Percentiles rank a stretch among this genome's conserved stretches.
Evolutionary conservation across 257 asterid genomes (phyloP).

Genomic region (Lavandula angustifolia): DNA sequence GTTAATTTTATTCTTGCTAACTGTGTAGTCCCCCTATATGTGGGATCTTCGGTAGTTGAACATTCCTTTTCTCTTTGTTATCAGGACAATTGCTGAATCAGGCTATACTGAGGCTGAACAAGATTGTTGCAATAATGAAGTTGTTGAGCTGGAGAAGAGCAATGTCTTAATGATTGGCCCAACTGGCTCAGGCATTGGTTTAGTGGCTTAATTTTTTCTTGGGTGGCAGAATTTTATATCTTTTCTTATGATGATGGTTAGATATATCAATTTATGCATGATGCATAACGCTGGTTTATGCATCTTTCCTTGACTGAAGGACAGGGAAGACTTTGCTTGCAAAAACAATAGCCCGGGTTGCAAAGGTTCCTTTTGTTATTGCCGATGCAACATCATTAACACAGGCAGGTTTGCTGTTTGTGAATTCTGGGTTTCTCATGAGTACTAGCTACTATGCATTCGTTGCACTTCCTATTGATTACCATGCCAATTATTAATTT

Average conservation of each 20-base stretch:
- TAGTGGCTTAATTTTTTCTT: slow-evolving; percentile 17
- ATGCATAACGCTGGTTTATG: slow-evolving; percentile 39
- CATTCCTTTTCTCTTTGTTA: slow-evolving; percentile 26
- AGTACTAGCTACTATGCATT: slow-evolving; percentile 26
- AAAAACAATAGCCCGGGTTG: slow-evolving; percentile 91
- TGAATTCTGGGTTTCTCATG: slow-evolving; percentile 14
- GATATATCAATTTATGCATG: slow-evolving; percentile 19
- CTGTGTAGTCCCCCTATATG: slow-evolving; percentile 15
- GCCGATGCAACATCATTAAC: slow-evolving; percentile 92
- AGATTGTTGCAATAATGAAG: slow-evolving; percentile 48
- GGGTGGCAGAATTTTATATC: slow-evolving; percentile 8
- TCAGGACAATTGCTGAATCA: slow-evolving; percentile 52
- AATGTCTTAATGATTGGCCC: slow-evolving; percentile 91
- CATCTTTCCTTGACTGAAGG: slow-evolving; percentile 52
- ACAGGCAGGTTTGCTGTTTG: slow-evolving; percentile 85
- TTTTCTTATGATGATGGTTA: slow-evolving; percentile 17
- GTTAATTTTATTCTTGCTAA: slow-evolving; percentile 20
- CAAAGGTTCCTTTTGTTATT: slow-evolving; percentile 85
- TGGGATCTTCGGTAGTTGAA: slow-evolving; percentile 21
- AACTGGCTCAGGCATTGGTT: slow-evolving; percentile 84
- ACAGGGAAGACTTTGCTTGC: slow-evolving; percentile 98
- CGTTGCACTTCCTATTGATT: slow-evolving; percentile 13
- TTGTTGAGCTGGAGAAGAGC: slow-evolving; percentile 92
- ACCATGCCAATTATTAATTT: slow-evolving; percentile 19
- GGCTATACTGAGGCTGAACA: slow-evolving; percentile 39